These are phyloP conservation scores for Urostyla sp. DNA, from an alignment of 73 alveolate genomes.

Conservation along the genomic window DNA sequence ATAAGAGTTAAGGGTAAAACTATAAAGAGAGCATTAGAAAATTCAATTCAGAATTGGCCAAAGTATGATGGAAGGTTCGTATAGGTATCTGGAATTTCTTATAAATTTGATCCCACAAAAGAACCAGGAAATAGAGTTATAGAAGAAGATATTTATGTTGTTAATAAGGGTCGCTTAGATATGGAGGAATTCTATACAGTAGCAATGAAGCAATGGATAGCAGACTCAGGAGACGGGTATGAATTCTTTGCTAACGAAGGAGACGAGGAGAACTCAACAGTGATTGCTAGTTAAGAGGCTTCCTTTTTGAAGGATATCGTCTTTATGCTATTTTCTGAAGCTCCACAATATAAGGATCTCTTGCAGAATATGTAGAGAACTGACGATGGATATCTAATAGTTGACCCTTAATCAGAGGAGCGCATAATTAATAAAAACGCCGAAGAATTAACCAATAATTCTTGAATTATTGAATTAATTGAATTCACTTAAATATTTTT, in stretches of 20 bases:
- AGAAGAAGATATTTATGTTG: slow-evolving; percentile 35
- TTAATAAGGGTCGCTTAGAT: slow-evolving; percentile 65
- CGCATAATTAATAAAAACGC: too few relatives aligned
- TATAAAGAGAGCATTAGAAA: slow-evolving; percentile 67
- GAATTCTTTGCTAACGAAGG: slow-evolving; percentile 15
- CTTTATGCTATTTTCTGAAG: too few relatives aligned
- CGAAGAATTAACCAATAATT: too few relatives aligned
- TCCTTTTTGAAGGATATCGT: too few relatives aligned
- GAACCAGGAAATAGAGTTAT: slow-evolving; percentile 60
- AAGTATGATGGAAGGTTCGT: slow-evolving; percentile 76
- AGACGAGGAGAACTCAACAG: too few relatives aligned
- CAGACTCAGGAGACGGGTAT: slow-evolving; percentile 78
- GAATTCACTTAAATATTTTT: too few relatives aligned
- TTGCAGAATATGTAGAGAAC: too few relatives aligned
- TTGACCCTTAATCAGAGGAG: too few relatives aligned
- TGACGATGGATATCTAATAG: too few relatives aligned
- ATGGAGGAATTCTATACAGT: slow-evolving; percentile 54
- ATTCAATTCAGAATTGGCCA: slow-evolving; percentile 74
- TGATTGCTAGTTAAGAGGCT: too few relatives aligned
- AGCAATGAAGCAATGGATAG: slow-evolving; percentile 63
- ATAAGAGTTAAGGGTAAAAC: slow-evolving; percentile 68
- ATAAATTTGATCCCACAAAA: slow-evolving; percentile 54
- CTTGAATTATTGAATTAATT: too few relatives aligned
- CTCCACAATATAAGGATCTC: too few relatives aligned
- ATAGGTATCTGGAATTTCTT: slow-evolving; percentile 62